Evolutionary conservation across 495 filamentous ascomycete species (phyloP), one percentile per base, ranked within the genome.

Genomic region (Xylaria curta): DNA sequence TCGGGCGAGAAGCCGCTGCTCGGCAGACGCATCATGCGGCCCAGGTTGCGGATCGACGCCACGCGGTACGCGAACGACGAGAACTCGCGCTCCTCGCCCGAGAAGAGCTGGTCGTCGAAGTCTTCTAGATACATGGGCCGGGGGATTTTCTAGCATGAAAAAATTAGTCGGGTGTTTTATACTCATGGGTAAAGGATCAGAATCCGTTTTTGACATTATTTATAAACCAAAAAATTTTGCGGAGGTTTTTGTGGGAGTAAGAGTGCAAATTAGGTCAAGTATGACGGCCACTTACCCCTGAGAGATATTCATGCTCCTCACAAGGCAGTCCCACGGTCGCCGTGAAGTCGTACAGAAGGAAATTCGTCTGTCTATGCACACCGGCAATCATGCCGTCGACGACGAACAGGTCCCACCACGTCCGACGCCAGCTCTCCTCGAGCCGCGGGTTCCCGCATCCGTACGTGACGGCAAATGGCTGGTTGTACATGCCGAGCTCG

Each of bases 401-500:
- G 53, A 94, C 88, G 76, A 91, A 97, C 61, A 97, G 80, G 74
- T 97, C 93, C 94, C 94, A 97, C 94, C 93, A 97, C 19, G 94
- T 97, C 51, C 94, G 87, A 33, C 94, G 86, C 86, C 93, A 89
- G 76, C 91, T 91, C 77, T 97, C 94, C 73, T 87, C 87, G 44
- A 87, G 70, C 40, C 86, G 81, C 24, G 81, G 81, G 60, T 85
- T 83, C 26, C 82, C 81, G 49, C 79, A 78, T n/a, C 85, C 85
- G 66, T 86, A 78, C 3, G 82, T 69, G 2, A 80, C 73, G 26
- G 87, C 85, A 75, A 85, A 88, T 24, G 82, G 76, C 63, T 83
- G 81, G 69, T 87, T 88, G 79, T 97, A 89, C 82, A 97, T 85
- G 1, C 92, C 91, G 31, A 96, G 83, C 66, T 94, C 89, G 26